These are phyloP conservation scores for Phascolomyces articulosus DNA, from an alignment of 371 early-diverging fungal genomes.

Conservation along the genomic window DNA sequence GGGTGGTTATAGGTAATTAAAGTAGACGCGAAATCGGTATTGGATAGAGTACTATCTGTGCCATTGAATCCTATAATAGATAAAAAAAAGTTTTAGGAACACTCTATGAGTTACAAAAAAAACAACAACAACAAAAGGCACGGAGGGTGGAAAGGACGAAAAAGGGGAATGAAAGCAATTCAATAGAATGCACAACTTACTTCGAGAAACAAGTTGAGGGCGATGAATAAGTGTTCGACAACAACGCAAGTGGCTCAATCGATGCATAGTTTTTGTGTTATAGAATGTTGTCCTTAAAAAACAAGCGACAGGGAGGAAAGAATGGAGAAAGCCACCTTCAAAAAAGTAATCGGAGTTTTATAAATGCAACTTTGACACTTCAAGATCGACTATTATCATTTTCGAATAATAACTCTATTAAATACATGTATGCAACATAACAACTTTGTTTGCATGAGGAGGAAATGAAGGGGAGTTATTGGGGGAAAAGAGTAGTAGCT, in stretches of 20 bases:
- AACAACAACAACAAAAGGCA: neutral
- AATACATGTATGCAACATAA: too few relatives aligned
- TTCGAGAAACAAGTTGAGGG: neutral
- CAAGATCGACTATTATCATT: too few relatives aligned
- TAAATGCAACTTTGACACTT: too few relatives aligned
- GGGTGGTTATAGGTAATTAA: constrained; percentile 38
- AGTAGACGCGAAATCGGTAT: constrained; percentile 7
- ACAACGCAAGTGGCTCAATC: constrained; percentile 3
- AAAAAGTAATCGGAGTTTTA: neutral
- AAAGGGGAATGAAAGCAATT: neutral
- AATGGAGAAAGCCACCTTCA: constrained; percentile 1
- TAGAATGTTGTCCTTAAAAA: constrained; percentile 13
- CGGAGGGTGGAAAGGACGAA: too few relatives aligned
- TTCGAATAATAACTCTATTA: too few relatives aligned
- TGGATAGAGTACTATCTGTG: neutral
- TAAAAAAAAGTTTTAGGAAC: neutral
- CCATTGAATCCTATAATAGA: neutral
- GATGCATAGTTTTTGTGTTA: neutral
- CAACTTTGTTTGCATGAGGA: too few relatives aligned
- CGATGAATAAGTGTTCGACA: neutral
- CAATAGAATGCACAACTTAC: neutral
- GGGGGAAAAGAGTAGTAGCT: too few relatives aligned
- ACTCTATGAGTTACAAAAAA: neutral
- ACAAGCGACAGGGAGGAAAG: constrained; percentile 1
- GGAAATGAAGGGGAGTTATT: too few relatives aligned